Conservation (phyloP, 2,329 filamentous ascomycete genomes). For the Anthostomella pinea region DNA sequence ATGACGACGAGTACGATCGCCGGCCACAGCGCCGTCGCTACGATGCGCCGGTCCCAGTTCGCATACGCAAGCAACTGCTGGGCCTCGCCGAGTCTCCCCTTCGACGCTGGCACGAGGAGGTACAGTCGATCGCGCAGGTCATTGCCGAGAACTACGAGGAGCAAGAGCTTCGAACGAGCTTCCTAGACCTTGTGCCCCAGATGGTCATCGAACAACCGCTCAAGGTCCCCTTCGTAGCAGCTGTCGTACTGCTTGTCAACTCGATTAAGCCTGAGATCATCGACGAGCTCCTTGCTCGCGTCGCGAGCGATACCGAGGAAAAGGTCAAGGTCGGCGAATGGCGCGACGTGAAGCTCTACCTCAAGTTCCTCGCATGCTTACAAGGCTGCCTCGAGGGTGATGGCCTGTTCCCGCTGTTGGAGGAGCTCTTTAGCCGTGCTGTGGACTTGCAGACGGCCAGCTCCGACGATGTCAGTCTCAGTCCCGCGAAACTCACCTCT, state of each 20-base stretch:
- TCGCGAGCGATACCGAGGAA: slow-evolving; percentile 60
- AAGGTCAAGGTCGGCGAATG: slow-evolving; percentile 73
- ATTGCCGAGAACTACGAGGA: slow-evolving; percentile 85
- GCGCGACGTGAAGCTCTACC: slow-evolving; percentile 84
- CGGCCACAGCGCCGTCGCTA: slow-evolving; percentile 71
- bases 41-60: slow-evolving; percentile 66
- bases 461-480: slow-evolving; percentile 75
- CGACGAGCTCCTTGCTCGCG: slow-evolving; percentile 64
- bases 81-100: slow-evolving; percentile 79
- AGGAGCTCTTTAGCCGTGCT: slow-evolving; percentile 88
- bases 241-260: slow-evolving; percentile 77
- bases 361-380: slow-evolving; percentile 86
- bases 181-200: slow-evolving; percentile 71
- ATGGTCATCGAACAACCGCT: slow-evolving; percentile 87
- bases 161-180: slow-evolving; percentile 69
- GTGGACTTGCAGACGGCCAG: slow-evolving; percentile 90
- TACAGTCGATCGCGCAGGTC: slow-evolving; percentile 69
- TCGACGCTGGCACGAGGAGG: slow-evolving; percentile 75
- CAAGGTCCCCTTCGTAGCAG: slow-evolving; percentile 94
- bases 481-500: too few relatives aligned
- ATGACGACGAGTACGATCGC: slow-evolving; percentile 76
- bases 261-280: slow-evolving; percentile 72
- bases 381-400: slow-evolving; percentile 78
- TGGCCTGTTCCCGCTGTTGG: slow-evolving; percentile 79
- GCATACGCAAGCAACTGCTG: slow-evolving; percentile 75